phyloP scores from a whole-genome alignment of 2,329 filamentous ascomycete genomes.

The Aspergillus nomiae region DNA sequence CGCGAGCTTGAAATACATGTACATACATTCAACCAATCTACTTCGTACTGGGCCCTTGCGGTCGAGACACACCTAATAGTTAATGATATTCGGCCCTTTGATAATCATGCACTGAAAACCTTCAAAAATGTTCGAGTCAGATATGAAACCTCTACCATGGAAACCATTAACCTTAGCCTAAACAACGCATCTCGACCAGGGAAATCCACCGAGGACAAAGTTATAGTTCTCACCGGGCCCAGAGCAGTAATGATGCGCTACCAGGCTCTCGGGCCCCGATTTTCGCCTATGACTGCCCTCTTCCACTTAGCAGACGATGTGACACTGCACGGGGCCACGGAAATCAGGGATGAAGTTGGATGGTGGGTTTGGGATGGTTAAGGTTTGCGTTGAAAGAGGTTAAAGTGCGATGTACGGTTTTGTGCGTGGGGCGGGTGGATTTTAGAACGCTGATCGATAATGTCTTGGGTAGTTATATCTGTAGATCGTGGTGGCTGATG shows the following conservation, averaged over 20 bases:
- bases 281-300: background rate
- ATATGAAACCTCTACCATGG: background rate
- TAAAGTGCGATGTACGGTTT: background rate
- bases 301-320: background rate
- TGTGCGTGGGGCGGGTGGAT: background rate
- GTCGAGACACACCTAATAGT: too few species aligned
- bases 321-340: background rate
- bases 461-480: background rate
- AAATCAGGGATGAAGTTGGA: background rate
- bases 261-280: background rate
- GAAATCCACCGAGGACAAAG: background rate
- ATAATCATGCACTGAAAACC: too few species aligned
- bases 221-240: background rate
- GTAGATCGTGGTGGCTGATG: background rate
- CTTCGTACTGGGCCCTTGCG: too few species aligned
- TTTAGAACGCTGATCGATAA: background rate
- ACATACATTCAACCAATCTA: too few species aligned
- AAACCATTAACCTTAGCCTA: background rate
- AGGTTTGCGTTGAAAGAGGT: background rate
- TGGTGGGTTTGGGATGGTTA: background rate
- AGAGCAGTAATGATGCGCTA: background rate
- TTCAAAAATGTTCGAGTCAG: background rate
- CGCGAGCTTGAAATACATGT: too few species aligned
- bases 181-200: background rate
- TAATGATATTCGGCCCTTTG: too few species aligned